Conservation (phyloP, 2,329 filamentous ascomycete genomes). For the Penicillium concentricum region DNA sequence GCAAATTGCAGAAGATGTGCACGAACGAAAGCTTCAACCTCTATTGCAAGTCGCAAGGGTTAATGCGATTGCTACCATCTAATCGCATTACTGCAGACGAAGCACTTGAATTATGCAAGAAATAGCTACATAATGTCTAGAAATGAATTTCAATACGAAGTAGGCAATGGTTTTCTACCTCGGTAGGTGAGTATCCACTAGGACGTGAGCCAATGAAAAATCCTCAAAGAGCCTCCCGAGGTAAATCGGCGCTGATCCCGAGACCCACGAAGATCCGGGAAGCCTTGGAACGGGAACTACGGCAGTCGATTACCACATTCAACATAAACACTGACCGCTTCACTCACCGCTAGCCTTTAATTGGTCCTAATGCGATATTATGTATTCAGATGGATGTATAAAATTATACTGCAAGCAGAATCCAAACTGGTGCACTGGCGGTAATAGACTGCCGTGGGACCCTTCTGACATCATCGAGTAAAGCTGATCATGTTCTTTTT, state of each 20-base stretch:
- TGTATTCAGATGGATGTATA: not conserved
- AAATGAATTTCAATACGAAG: not conserved
- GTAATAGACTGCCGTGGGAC: not conserved
- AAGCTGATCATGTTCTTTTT: not conserved
- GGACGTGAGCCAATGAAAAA: not conserved
- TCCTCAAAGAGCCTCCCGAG: not conserved
- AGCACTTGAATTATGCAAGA: conserved; percentile 13
- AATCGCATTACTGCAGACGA: conserved; percentile 7
- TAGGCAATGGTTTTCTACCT: not conserved
- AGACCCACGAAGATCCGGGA: not conserved
- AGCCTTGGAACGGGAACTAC: not conserved
- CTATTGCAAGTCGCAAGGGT: conserved; percentile 15
- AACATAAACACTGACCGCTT: not conserved
- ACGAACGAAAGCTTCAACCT: conserved; percentile 11
- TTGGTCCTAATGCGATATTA: not conserved
- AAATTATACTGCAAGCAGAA: not conserved
- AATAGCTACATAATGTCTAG: not conserved
- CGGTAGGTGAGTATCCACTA: not conserved
- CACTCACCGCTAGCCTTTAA: not conserved
- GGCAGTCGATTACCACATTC: not conserved
- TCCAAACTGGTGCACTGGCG: not conserved
- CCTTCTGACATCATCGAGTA: conserved; percentile 1
- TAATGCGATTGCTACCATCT: conserved; percentile 19
- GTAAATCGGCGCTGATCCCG: not conserved
- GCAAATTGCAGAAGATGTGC: conserved; percentile 9